Percentiles rank a stretch among this genome's conserved stretches.
These are phyloP conservation scores for Sporisorium reilianum DNA, from an alignment of 1,284 basidiomycete species.

Conservation along the genomic window DNA sequence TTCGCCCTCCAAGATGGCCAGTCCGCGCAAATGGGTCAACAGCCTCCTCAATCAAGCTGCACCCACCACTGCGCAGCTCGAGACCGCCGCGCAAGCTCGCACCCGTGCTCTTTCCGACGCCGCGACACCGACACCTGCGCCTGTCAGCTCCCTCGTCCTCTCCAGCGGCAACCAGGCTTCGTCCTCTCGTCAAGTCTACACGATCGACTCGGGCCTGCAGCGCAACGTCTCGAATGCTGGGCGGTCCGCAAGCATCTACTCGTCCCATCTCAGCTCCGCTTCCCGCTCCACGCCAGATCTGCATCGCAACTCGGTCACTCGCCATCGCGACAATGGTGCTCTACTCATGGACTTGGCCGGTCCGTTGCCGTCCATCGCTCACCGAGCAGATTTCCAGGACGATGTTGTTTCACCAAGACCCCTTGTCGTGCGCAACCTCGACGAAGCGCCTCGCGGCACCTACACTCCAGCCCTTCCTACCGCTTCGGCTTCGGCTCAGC, in stretches of 20 bases:
- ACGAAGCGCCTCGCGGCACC: conserved; percentile 50
- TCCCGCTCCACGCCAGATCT: conserved; percentile 46
- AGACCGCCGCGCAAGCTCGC: conserved; percentile 38
- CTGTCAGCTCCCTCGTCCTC: conserved; percentile 39
- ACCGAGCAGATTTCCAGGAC: background rate
- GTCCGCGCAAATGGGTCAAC: conserved; percentile 51
- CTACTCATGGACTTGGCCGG: conserved; percentile 27
- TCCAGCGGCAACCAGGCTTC: conserved; percentile 8
- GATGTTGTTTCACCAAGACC: conserved; percentile 8
- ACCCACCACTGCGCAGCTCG: conserved; percentile 29
- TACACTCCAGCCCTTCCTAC: conserved; percentile 42
- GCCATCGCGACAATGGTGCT: conserved; percentile 43
- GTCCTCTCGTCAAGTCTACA: conserved; percentile 25
- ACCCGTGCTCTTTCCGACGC: conserved; percentile 28
- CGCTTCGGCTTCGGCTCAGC: conserved; percentile 27
- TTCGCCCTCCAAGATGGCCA: conserved; percentile 28
- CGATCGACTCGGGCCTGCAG: conserved; percentile 41
- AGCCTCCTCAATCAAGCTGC: conserved; percentile 31
- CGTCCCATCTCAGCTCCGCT: conserved; percentile 47
- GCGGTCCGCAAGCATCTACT: conserved; percentile 31
- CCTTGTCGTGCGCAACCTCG: conserved; percentile 53
- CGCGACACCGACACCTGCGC: conserved; percentile 21
- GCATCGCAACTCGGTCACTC: conserved; percentile 28
- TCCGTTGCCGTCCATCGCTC: conserved; percentile 29
- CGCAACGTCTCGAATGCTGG: conserved; percentile 18